Conservation (phyloP, 768 basidiomycete species). For the Gloeopeniophorella convolvens region DNA sequence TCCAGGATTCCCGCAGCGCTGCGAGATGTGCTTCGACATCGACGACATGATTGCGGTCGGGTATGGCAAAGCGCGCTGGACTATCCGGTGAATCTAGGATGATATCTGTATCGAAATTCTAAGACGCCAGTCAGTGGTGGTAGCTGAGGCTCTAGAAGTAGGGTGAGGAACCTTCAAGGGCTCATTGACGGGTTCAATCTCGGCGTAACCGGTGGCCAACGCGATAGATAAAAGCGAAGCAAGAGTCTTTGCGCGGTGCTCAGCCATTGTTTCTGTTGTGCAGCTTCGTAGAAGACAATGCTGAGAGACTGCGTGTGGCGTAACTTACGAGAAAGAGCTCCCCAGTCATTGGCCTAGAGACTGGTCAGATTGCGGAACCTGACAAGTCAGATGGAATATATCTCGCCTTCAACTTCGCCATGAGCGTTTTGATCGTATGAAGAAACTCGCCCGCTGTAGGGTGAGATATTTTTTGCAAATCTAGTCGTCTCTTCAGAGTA, state of each 20-base stretch:
- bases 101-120: slow-evolving; percentile 50
- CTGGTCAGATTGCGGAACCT: background rate
- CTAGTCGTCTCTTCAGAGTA: slow-evolving; percentile 38
- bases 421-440: slow-evolving; percentile 50
- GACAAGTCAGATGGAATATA: background rate
- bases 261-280: slow-evolving; percentile 40
- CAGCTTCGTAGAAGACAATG: background rate
- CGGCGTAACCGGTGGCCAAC: slow-evolving; percentile 40
- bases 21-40: slow-evolving; percentile 25
- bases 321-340: slow-evolving; percentile 52
- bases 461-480: slow-evolving; percentile 44
- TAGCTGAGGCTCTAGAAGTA: too few relatives aligned
- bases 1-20: slow-evolving; percentile 28
- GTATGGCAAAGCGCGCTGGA: slow-evolving; percentile 29
- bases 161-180: slow-evolving; percentile 39
- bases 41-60: slow-evolving; percentile 17
- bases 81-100: slow-evolving; percentile 36
- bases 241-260: slow-evolving; percentile 37
- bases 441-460: slow-evolving; percentile 46
- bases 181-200: slow-evolving; percentile 39
- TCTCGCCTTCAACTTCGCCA: slow-evolving; percentile 57
- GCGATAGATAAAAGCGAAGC: slow-evolving; percentile 39
- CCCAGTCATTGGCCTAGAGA: slow-evolving; percentile 58
- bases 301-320: background rate
- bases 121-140: background rate